These are phyloP conservation scores for Cudoniella acicularis DNA, from an alignment of 495 filamentous ascomycete species.

Conservation along the genomic window DNA sequence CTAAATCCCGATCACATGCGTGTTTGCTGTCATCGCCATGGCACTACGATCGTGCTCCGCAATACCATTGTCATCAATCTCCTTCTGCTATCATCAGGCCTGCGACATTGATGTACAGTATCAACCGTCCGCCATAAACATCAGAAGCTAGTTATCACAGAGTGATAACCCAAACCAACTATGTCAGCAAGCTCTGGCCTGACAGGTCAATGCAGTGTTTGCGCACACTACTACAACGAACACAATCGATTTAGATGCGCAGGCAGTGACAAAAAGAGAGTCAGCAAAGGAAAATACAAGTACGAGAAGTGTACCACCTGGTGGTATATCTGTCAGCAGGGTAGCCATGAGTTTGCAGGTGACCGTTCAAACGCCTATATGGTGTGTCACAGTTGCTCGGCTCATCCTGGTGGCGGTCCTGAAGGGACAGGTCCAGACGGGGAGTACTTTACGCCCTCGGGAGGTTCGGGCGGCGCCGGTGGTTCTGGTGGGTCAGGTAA, in stretches of 20 bases:
- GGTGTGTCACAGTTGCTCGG: not conserved
- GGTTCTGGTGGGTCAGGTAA: not conserved
- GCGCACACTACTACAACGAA: slow-evolving; percentile 1
- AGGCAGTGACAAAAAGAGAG: slow-evolving; percentile 1
- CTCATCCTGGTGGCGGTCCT: not conserved
- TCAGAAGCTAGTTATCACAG: not conserved
- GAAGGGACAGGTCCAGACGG: not conserved
- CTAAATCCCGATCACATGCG: no score
- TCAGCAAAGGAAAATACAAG: not conserved
- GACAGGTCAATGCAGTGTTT: not conserved
- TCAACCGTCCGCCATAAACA: not conserved
- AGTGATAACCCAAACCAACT: not conserved
- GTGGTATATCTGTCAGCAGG: slow-evolving; percentile 1
- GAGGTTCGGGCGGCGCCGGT: not conserved
- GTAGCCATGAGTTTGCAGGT: not conserved
- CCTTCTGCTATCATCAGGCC: no score
- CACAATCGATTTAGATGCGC: not conserved
- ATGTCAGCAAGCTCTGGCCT: not conserved
- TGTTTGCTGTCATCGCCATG: no score
- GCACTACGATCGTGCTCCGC: no score
- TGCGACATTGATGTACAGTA: no score
- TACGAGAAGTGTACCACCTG: not conserved
- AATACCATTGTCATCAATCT: no score
- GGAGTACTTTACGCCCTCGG: not conserved
- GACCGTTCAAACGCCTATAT: not conserved